Base-by-base conservation (phyloP, 768 basidiomycete species). In the Leccinum boreale region DNA sequence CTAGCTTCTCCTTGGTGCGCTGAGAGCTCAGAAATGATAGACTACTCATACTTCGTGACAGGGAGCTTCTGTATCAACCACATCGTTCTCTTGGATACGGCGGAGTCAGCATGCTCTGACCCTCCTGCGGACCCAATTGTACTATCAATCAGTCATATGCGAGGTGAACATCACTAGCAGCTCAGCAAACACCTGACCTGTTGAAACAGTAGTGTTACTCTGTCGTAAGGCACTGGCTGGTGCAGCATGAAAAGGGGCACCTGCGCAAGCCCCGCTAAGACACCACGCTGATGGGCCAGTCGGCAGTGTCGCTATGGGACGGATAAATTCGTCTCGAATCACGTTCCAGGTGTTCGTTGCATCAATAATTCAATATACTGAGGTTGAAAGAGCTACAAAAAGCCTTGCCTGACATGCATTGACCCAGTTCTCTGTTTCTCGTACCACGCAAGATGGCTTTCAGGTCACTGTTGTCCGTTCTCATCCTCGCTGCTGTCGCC, bases 371-470 rank as follows among this genome's bases (percentile, higher is more conserved):
- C 11, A 5, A 45, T 39, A 31, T 15, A n/a, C 5, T 33, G 36
- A 17, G 29, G 17, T 10, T 21, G 53, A 50, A 9, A 17, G 29
- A 57, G 23, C 36, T 52, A 53, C 49, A 62, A 67, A 68, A 62
- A 52, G 46, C 26, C 35, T 17, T 55, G 19, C 39, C 3, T 24
- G 29, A 24, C 21, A 12, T 24, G 29, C 26, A 6, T 50, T 8
- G 12, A 14, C 50, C n/a, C 50, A 50, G 29, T 12, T 21, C 31
- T 19, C 28, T 47, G 14, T n/a, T 19, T 5, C 33, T 42, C 28
- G 12, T 33, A 49, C 29, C 26, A 47, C 42, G 19, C 23, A 29
- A 55, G 51, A 70, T 73, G 67, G 33, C 52, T 26, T 52, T 59
- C 56, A 66, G 50, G 57, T 50, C 53, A 28, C 35, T 70, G 36